Base-by-base conservation (phyloP, 2,329 filamentous ascomycete species). In the Amauroascus verrucosus region DNA sequence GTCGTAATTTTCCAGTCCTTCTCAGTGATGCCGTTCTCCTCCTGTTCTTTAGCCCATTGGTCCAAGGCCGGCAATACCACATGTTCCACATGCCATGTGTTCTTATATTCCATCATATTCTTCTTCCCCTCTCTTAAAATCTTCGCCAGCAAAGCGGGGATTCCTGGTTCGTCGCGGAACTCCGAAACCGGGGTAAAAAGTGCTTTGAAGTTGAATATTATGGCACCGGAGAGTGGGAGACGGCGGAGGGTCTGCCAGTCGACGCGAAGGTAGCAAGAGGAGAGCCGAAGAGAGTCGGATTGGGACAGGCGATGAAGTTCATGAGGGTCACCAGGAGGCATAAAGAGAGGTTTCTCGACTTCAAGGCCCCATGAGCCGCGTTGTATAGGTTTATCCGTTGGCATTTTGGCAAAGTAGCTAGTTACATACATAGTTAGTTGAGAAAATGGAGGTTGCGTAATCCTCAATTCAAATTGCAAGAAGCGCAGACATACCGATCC, bases 161-260 rank as follows among this genome's bases (percentile, higher is more conserved):
- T 71, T 45, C 81, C 85, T 0, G 85, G 79, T 65, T 95, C 88
- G 54, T 85, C 75, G 1, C 79, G 72, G 54, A 94, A 82, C 58
- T 85, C 81, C 0, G 75, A 65, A 0, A 95, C 66, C 0, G 85
- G 85, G 0, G 87, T 93, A 68, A 94, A 94, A 0, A 93, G 68
- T 0, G 85, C 87, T 64, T 91, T 94, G 78, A 91, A 95, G 67
- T 93, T 94, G 73, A 95, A 95, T 0, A 88, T 79, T 1, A 95
- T 73, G 0, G 78, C 84, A 0, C 80, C 86, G 0, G 84, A 88
- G 0, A 95, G 72, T 0, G 88, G 88, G 0, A 95, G 71, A 2
- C 88, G 80, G 1, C 88, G 81, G 3, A 95, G 72, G 0, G 88
- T 95, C 68, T 95, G 89, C 86, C 88, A 94, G 66, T 95, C 88